Evolutionary conservation across 495 filamentous ascomycete species (phyloP), one percentile per base, ranked within the genome.

Genomic region (Podospora pseudocomata): DNA sequence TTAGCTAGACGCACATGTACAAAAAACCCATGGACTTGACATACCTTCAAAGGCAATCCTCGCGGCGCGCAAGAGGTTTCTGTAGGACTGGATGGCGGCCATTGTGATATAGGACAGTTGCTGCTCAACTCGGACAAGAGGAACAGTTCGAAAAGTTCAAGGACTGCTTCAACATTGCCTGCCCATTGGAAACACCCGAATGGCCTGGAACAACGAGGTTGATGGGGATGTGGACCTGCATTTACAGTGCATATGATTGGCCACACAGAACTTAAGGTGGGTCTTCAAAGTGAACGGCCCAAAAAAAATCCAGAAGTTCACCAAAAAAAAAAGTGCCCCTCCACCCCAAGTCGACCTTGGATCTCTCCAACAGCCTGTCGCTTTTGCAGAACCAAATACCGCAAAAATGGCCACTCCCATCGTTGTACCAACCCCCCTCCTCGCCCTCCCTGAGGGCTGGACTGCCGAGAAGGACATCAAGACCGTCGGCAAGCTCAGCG

Each of bases 381-480:
- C 67, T 56, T 44, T 65, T 57, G 39, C 26, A 57, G 19, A 56
- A 53, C 34, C n/a, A 28, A 63, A 39, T 13, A 58, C 63, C 49
- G 64, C 32, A 58, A 76, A 67, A 72, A 85, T 84, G 84, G 75
- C 79, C 66, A 71, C 80, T 16, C 74, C 77, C 57, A 16, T 16
- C 39, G 65, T 68, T 58, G 63, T 71, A 15, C 69, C 72, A 58
- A 78, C 88, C 63, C 83, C 91, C 15, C 86, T 97, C 20, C 94
- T 94, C 23, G 73, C 87, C 70, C 85, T 98, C 67, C 88, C 93
- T 54, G 84, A 86, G 72, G 92, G 89, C 71, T 98, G 95, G 95
- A 78, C 86, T 57, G 91, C 88, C 55, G 93, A 97, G 71, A 94
- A 93, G 78, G 91, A 96, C 79, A 97, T 97, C 85, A 92, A 95